phyloP scores from a whole-genome alignment of 768 basidiomycete genomes.

The Saitozyma sp. region DNA sequence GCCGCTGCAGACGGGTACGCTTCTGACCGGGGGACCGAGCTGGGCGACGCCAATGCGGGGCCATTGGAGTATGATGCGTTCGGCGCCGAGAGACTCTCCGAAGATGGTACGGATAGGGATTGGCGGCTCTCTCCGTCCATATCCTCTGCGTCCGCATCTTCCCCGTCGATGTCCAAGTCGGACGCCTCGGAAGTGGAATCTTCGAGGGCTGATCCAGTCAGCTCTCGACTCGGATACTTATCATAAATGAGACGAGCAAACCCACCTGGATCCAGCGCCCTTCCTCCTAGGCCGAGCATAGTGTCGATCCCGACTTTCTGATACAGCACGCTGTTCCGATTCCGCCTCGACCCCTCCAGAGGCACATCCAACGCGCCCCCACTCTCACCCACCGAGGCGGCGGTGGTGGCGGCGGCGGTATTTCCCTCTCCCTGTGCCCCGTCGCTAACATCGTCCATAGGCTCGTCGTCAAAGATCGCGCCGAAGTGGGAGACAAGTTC shows the following conservation, averaged over 20 bases:
- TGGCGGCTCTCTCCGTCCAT: not conserved
- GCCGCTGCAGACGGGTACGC: too few species aligned
- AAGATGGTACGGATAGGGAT: too few species aligned
- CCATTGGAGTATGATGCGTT: not conserved
- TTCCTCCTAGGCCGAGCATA: slow-evolving; percentile 37
- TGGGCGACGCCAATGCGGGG: not conserved
- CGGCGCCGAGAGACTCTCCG: not conserved
- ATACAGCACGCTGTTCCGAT: slow-evolving; percentile 47
- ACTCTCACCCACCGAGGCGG: not conserved
- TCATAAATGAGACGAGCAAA: not conserved
- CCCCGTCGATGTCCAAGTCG: not conserved
- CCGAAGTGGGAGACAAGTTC: slow-evolving; percentile 92
- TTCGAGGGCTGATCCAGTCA: slow-evolving; percentile 4
- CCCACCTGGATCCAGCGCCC: slow-evolving; percentile 41
- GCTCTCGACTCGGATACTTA: not conserved
- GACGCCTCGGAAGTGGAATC: slow-evolving; percentile 7
- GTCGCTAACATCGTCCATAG: slow-evolving; percentile 23
- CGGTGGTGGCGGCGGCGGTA: not conserved
- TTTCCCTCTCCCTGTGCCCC: not conserved
- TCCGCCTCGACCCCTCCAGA: slow-evolving; percentile 29
- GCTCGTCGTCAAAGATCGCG: slow-evolving; percentile 82
- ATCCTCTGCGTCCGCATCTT: slow-evolving; percentile 2
- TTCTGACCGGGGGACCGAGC: too few species aligned
- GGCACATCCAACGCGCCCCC: slow-evolving; percentile 8
- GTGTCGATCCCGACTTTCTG: slow-evolving; percentile 41